Conservation (phyloP, 768 basidiomycete species). For the Lactarius indigo region DNA sequence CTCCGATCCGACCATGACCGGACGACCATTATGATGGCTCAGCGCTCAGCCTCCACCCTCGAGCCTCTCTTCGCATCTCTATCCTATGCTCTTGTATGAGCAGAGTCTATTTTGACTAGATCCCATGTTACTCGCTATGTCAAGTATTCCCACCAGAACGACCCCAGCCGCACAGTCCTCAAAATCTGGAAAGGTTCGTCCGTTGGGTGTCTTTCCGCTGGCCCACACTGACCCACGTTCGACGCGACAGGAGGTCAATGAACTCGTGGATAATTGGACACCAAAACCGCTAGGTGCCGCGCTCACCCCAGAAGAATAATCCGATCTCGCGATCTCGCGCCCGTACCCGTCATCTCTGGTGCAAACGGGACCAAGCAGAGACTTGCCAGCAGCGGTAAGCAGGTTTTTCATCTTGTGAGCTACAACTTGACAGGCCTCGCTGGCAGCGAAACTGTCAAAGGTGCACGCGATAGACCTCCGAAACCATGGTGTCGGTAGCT, state of each 20-base stretch:
- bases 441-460: conserved; percentile 94
- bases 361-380: conserved; percentile 81
- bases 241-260: conserved; percentile 81
- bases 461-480: too few relatives aligned
- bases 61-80: conserved; percentile 63
- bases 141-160: conserved; percentile 91
- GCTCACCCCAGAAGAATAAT: conserved; percentile 52
- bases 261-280: conserved; percentile 92
- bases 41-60: conserved; percentile 36
- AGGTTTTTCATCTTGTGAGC: conserved; percentile 79
- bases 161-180: conserved; percentile 93
- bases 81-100: conserved; percentile 52
- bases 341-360: conserved; percentile 76
- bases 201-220: neutral
- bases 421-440: conserved; percentile 91
- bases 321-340: conserved; percentile 65
- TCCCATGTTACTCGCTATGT: conserved; percentile 89
- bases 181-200: conserved; percentile 69
- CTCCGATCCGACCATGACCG: neutral
- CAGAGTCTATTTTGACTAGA: conserved; percentile 72
- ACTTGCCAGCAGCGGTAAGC: conserved; percentile 65
- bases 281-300: conserved; percentile 77
- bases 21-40: conserved; percentile 36
- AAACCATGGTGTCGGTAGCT: conserved; percentile 90
- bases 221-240: neutral